Percentiles rank a stretch among this genome's conserved stretches.
Evolutionary conservation across 805 yeast genomes (phyloP).

Genomic region (Blastobotrys attinorum): DNA sequence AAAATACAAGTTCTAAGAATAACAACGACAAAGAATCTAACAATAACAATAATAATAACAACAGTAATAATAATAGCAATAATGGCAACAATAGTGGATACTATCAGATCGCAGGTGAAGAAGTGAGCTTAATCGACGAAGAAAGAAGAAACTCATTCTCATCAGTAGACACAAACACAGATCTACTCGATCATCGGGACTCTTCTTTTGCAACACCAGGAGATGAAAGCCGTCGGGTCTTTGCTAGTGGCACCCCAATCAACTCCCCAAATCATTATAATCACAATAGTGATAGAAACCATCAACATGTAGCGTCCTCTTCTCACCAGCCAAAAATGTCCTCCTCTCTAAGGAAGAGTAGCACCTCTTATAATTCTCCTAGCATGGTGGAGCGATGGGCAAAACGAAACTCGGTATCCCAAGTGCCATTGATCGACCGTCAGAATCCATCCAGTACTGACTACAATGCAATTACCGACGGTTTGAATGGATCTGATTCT

Average conservation of each 20-base stretch:
- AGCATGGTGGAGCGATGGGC: constrained; percentile 15
- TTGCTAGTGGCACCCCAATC: no score
- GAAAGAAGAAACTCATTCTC: constrained; percentile 5
- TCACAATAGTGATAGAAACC: background rate
- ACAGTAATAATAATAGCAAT: no score
- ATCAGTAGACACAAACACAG: constrained; percentile 10
- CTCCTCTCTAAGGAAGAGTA: background rate
- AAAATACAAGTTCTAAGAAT: no score
- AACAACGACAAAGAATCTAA: no score
- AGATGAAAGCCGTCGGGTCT: background rate
- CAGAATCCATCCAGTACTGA: no score
- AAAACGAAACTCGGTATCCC: constrained; percentile 11
- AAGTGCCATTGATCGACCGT: constrained; percentile 3
- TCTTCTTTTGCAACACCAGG: no score
- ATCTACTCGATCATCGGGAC: constrained; percentile 15
- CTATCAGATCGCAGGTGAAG: constrained; percentile 15
- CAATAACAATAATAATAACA: background rate
- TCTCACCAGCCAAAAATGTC: constrained; percentile 1
- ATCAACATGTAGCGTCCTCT: constrained; percentile 3
- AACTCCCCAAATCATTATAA: background rate
- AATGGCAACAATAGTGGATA: constrained; percentile 1
- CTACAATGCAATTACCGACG: constrained; percentile 1
- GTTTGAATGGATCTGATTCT: constrained; percentile 8
- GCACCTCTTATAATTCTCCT: background rate
- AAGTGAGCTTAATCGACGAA: background rate